phyloP scores from a whole-genome alignment of 345 rosid genomes.

The Ceriops zippeliana region DNA sequence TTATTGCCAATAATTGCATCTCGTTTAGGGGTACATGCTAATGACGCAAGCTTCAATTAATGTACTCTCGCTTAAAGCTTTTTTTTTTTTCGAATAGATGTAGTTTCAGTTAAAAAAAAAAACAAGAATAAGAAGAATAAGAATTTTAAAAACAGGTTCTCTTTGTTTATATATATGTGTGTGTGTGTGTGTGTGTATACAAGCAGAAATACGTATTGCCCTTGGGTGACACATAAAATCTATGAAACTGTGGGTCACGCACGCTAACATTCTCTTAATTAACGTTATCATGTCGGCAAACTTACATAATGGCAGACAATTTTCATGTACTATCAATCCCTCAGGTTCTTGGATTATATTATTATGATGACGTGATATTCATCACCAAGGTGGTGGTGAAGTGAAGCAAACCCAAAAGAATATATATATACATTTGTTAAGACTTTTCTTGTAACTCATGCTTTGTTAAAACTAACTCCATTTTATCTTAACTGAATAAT shows the following conservation, averaged over 20 bases:
- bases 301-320: not conserved
- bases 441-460: slow-evolving; percentile 20
- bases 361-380: slow-evolving; percentile 36
- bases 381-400: slow-evolving; percentile 17
- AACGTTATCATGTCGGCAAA: no score
- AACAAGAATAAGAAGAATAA: no score
- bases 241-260: no score
- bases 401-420: slow-evolving; percentile 42
- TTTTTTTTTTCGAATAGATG: not conserved
- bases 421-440: not conserved
- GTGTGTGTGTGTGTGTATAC: no score
- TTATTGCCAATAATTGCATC: slow-evolving; percentile 16
- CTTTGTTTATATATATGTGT: no score
- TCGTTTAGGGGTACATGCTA: slow-evolving; percentile 30
- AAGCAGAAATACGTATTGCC: no score
- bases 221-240: no score
- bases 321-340: slow-evolving; percentile 2
- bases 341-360: not conserved
- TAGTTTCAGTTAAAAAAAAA: not conserved
- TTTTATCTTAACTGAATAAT: slow-evolving; percentile 15
- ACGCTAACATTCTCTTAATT: no score
- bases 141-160: no score
- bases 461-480: slow-evolving; percentile 32
- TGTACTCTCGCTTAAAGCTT: not conserved
- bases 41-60: slow-evolving; percentile 20